phyloP scores from a whole-genome alignment of 1,139 yeast species.

The Debaryomycetaceae sp. region DNA sequence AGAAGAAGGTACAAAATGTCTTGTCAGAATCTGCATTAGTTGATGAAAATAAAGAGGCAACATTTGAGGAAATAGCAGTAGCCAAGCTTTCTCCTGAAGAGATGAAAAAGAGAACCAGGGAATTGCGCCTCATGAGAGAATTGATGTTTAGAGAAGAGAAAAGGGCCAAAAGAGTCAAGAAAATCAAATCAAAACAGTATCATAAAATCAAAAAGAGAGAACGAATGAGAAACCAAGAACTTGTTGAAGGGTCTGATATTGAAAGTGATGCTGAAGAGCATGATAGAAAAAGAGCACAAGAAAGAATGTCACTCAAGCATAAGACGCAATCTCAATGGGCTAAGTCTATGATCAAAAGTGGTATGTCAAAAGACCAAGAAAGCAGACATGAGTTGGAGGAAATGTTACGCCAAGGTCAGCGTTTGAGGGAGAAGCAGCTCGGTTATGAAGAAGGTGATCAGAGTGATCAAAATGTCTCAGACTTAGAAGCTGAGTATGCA shows the following conservation, averaged over 20 bases:
- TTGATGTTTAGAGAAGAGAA: conserved; percentile 93
- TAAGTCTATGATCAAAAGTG: conserved; percentile 82
- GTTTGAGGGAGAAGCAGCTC: conserved; percentile 66
- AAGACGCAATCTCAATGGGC: conserved; percentile 92
- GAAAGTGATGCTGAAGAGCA: conserved; percentile 59
- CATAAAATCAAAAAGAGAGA: conserved; percentile 87
- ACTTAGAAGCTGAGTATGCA: conserved; percentile 47
- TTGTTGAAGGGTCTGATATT: conserved; percentile 63
- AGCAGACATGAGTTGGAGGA: conserved; percentile 90
- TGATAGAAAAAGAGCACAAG: conserved; percentile 74
- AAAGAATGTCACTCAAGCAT: conserved; percentile 88
- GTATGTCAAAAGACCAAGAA: conserved; percentile 80
- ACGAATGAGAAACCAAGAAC: conserved; percentile 60
- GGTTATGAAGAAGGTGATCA: conserved; percentile 61
- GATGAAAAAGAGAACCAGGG: conserved; percentile 69
- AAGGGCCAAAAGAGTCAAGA: conserved; percentile 85
- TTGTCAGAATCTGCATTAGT: conserved; percentile 62
- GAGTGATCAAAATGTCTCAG: conserved; percentile 47
- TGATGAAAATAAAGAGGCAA: conserved; percentile 73
- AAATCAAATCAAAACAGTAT: conserved; percentile 88
- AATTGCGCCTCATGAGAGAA: conserved; percentile 88
- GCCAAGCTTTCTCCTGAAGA: conserved; percentile 82
- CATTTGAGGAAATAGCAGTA: conserved; percentile 84
- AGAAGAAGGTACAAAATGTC: conserved; percentile 59
- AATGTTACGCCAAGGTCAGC: conserved; percentile 86